Conservation (phyloP, 2,329 filamentous ascomycete species). For the Pyrenophora tritici-repentis region DNA sequence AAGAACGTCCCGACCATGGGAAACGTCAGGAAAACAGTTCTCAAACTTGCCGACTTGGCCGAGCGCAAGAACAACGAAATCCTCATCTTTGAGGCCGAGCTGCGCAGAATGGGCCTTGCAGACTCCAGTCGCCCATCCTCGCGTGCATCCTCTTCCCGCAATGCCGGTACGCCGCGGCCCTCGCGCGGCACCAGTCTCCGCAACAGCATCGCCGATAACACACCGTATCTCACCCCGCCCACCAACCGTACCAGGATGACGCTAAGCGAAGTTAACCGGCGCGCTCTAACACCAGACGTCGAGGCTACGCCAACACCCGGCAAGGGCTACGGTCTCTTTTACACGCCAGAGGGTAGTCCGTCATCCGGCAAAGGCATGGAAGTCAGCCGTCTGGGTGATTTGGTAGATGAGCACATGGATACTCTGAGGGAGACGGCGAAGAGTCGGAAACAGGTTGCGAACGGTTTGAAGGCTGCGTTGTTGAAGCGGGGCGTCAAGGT, state of each 20-base stretch:
- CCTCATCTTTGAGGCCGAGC: constrained; percentile 84
- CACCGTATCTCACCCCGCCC: constrained; percentile 47
- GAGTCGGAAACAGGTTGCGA: constrained; percentile 47
- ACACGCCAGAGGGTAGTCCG: constrained; percentile 38
- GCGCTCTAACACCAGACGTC: constrained; percentile 38
- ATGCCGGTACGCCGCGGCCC: constrained; percentile 24
- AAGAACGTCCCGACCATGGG: constrained; percentile 77
- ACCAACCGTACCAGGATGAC: constrained; percentile 39
- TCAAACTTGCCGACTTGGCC: constrained; percentile 89
- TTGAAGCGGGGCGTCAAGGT: constrained; percentile 39
- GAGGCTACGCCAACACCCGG: constrained; percentile 31
- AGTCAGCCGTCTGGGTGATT: constrained; percentile 44
- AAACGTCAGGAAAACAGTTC: constrained; percentile 86
- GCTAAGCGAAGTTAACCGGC: constrained; percentile 38
- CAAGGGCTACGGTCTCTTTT: constrained; percentile 44
- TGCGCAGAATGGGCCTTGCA: constrained; percentile 66
- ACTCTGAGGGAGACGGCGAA: constrained; percentile 41
- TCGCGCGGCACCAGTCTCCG: constrained; percentile 20
- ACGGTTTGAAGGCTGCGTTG: constrained; percentile 46
- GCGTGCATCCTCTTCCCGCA: constrained; percentile 21
- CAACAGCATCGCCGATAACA: constrained; percentile 23
- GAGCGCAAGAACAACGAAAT: constrained; percentile 91
- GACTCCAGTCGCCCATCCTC: constrained; percentile 31
- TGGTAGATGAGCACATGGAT: constrained; percentile 49
- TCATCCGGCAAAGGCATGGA: constrained; percentile 30